A percentile compares a stretch with the other conserved stretches of the same genome.
These are phyloP conservation scores for Rhododendron ferrugineum DNA, from an alignment of 148 eudicot species.

Conservation along the genomic window DNA sequence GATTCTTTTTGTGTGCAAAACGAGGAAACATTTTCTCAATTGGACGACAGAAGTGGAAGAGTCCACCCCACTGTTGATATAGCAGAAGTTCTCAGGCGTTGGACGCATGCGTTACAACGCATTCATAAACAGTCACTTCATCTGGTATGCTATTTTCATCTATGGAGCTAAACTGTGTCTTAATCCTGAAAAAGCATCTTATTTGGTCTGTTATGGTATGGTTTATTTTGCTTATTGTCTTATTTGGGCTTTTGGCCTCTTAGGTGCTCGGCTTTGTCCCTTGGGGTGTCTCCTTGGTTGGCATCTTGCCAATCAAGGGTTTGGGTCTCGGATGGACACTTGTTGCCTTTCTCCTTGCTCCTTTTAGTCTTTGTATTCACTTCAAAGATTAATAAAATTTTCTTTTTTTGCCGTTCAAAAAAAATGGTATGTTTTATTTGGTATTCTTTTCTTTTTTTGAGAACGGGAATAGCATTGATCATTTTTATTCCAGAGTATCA, in stretches of 20 bases:
- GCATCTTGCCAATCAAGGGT: no score
- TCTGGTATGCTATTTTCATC: slow-evolving; percentile 43
- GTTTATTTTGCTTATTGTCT: no score
- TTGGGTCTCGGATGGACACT: no score
- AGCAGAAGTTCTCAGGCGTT: slow-evolving; percentile 90
- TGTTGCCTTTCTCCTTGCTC: no score
- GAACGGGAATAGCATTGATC: background rate
- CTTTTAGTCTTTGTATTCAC: no score
- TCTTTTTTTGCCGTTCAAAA: no score
- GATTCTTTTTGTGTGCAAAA: slow-evolving; percentile 36
- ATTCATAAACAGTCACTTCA: slow-evolving; percentile 94
- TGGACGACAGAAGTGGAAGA: slow-evolving; percentile 73
- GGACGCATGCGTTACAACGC: slow-evolving; percentile 97
- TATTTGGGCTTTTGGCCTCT: no score
- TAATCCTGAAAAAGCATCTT: background rate
- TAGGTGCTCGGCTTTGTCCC: no score
- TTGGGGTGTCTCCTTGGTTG: no score
- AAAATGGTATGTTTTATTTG: no score
- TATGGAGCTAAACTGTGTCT: background rate
- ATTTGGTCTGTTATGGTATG: background rate
- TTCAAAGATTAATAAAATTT: no score
- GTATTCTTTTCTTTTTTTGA: background rate
- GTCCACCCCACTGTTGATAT: slow-evolving; percentile 89
- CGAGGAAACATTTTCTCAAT: slow-evolving; percentile 47
- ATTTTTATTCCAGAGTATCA: background rate